These are phyloP conservation scores for Rhodotorula babjevae DNA, from an alignment of 768 basidiomycete species.

Conservation along the genomic window DNA sequence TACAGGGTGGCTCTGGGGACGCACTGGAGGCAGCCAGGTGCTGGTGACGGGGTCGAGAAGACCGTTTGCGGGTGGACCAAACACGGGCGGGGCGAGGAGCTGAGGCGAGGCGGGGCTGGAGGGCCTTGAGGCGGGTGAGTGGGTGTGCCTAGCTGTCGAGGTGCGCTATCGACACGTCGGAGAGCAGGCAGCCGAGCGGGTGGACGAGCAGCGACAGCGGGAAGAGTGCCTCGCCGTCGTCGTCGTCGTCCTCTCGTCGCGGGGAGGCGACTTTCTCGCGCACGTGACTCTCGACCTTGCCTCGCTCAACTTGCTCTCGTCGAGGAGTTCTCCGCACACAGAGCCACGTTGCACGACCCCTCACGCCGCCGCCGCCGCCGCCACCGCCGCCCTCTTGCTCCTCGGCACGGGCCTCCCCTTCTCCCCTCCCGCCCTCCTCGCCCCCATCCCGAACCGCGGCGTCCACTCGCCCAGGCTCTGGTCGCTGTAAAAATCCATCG, in stretches of 20 bases:
- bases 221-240: too few species aligned
- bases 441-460: conserved; percentile 40
- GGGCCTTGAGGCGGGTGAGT: too few species aligned
- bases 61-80: background rate
- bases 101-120: too few species aligned
- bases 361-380: background rate
- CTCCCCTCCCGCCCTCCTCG: conserved; percentile 29
- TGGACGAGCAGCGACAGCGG: too few species aligned
- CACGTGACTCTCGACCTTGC: too few species aligned
- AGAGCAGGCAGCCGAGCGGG: too few species aligned
- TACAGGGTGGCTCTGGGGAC: background rate
- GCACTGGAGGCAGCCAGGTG: conserved; percentile 5
- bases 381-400: conserved; percentile 13
- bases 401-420: conserved; percentile 34
- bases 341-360: background rate
- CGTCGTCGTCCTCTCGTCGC: too few species aligned
- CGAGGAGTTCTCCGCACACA: too few species aligned
- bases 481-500: conserved; percentile 92
- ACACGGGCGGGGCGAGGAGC: background rate
- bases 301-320: too few species aligned
- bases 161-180: too few species aligned
- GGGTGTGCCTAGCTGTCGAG: too few species aligned
- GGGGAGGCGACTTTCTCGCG: too few species aligned
- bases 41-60: background rate
- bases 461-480: conserved; percentile 43